Base-by-base conservation (phyloP, 495 filamentous ascomycete species). In the Coniosporium apollinis region DNA sequence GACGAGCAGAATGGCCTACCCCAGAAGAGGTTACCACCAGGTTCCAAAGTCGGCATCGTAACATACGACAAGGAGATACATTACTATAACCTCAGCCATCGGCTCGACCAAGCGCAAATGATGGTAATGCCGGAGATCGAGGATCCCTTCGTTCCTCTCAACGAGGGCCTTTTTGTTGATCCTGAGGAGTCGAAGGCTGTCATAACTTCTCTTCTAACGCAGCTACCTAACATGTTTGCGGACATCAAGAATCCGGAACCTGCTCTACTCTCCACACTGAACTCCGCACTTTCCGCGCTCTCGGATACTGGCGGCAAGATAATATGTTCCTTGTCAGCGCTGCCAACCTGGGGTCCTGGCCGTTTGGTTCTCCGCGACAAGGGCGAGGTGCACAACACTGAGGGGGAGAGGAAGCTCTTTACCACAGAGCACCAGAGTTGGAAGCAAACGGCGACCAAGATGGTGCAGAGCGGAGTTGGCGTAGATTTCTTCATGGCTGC, bases 121-220 rank as follows among this genome's bases (percentile, higher is more conserved):
- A 73, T 96, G 64, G 85, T 96, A 13, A 93, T 96, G 84, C 81
- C 89, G 7, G 89, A 99, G 51, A 70, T 99, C 37, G 84, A 99
- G 44, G 89, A 99, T 44, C 87, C 89, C 0, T 99, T 99, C 52
- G 77, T 94, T 5, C 89, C 91, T 29, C 61, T 96, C 11, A 82
- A 79, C 43, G 79, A 93, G 32, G 86, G 86, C 7, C 62, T 96
- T 3, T 94, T 99, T 56, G 87, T 94, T 3, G 89, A 99, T 54
- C 86, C 91, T 7, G 80, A 92, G 48, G 81, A 93, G 54, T 89
- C 85, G 17, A 85, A 79, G 55, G 64, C 74, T 3, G 73, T 91
- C 34, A 92, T 99, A 45, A 81, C 74, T 14, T 76, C 78, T 18
- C 67, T 99, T n/a, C 59, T 99, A 17, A 68, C 65, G 7, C 70